Evolutionary conservation across 352 stramenopile genomes (phyloP).

Genomic region (Blastocystis sp.): DNA sequence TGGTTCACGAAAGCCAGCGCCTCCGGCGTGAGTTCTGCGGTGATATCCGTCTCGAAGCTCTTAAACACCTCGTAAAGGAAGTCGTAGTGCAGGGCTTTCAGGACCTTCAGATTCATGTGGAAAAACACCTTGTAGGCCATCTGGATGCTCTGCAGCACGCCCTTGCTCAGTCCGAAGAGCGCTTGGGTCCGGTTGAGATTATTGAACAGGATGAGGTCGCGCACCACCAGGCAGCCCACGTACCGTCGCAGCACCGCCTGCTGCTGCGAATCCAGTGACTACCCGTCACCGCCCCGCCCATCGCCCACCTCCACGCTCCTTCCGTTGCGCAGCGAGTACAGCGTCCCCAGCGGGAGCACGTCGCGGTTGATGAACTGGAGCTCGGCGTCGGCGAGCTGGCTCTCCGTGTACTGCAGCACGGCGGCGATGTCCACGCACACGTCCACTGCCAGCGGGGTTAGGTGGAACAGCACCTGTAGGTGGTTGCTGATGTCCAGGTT

Average conservation of each 20-base stretch:
- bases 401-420: constrained; percentile 35
- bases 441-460: background rate
- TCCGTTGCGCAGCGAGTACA: constrained; percentile 13
- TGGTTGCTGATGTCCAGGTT: constrained; percentile 40
- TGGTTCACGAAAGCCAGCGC: constrained; percentile 13
- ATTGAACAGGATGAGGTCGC: constrained; percentile 19
- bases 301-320: background rate
- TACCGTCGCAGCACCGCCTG: constrained; percentile 13
- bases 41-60: constrained; percentile 21
- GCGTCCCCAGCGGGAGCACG: constrained; percentile 2
- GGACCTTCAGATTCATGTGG: constrained; percentile 41
- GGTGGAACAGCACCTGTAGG: constrained; percentile 36
- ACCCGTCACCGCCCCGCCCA: background rate
- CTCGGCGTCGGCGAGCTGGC: constrained; percentile 38
- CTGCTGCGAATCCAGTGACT: background rate
- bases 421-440: background rate
- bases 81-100: constrained; percentile 56
- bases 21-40: constrained; percentile 25
- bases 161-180: constrained; percentile 41
- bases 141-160: constrained; percentile 39
- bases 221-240: constrained; percentile 22
- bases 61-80: constrained; percentile 58
- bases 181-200: constrained; percentile 42
- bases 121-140: constrained; percentile 54
- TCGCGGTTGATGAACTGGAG: constrained; percentile 6